Base-by-base conservation (phyloP, 1,139 yeast species). In the Hanseniaspora gamundiae region DNA sequence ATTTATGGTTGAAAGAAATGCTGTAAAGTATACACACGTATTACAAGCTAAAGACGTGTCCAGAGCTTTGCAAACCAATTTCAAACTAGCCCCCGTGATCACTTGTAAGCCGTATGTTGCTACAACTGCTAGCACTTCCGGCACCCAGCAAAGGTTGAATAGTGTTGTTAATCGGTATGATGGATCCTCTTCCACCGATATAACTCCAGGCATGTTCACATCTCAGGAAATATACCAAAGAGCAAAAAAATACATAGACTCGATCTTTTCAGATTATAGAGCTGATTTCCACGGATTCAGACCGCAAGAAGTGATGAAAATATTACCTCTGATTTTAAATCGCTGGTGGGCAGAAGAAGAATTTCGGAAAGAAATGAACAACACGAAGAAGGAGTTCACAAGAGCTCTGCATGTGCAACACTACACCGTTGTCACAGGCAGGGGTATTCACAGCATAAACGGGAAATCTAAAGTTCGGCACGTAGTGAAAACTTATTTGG, bases 331-430 rank as follows among this genome's bases (percentile, higher is more conserved):
- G 8, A 67, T 66, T 1, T 55, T 76, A 5, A 41, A 51, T 1
- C 55, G 55, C 4, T 79, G 86, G 86, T 78, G 84, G 84, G 48
- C 53, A 1, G 59, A 60, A 21, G 85, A 79, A 54, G 38, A 64
- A 35, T 49, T 54, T 7, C 54, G 56, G 31, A 58, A 83, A 42
- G 68, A 67, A 40, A 42, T 59, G 4, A 60, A 65, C 24, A 74
- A 75, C 2, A 61, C 58, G 16, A 56, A 61, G 9, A 54, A 59
- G 31, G 63, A 56, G 44, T 67, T 2, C 42, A 48, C 27, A 58
- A 36, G 20, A 17, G 29, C 19, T 5, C 10, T 22, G 4, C 19
- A 67, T 56, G 67, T 69, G 1, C 60, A 57, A 2, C 68, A 69
- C 0, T 52, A 76, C n/a, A 52, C 50, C 2, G 58, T 78, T 0